Evolutionary conservation across 192 early-diverging fungal genomes (phyloP), one percentile per base, ranked within the genome.

Genomic region (Podila clonocystis): DNA sequence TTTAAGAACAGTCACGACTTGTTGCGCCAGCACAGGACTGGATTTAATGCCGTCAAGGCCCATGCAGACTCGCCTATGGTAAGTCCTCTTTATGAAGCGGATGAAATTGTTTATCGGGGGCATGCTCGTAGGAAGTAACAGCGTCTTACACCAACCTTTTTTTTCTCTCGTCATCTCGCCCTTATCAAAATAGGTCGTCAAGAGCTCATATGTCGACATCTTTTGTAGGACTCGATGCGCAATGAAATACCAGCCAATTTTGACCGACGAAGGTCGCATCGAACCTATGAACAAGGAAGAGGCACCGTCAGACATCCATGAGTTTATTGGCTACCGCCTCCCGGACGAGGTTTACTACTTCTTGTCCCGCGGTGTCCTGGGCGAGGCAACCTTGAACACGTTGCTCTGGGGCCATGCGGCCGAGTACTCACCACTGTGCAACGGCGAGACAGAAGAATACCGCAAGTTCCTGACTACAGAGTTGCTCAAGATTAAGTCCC

Each of bases 401-500:
- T 75, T 95, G 5, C 88, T 89, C 9, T 90, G 87, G 2, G 92
- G 92, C 7, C 74, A 88, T 24, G 85, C 90, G 69, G 87, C 88
- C 20, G 94, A 94, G 75, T 91, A 85, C 28, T 77, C 93, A 50
- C 94, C 94, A 9, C 68, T 93, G 5, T 92, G 93, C 83, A 94
- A 94, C 73, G 94, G 94, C n/a, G 94, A 95, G 83, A 90, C 92
- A 1, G 65, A 62, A 48, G 93, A 95, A 83, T 94, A 94, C 82
- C 89, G 78, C 67, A 83, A 82, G 15, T 88, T 94, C 45, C 82
- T 94, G 55, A 84, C 84, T 4, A 63, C 33, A 13, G 86, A 89
- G 36, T 75, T 93, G 62, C 75, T 91, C 68, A 76, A 86, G 28
- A 83, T 94, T 59, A 87, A 89, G 58, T 85, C 87, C 24, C 88